A percentile compares a stretch with the other conserved stretches of the same genome.
These are phyloP conservation scores for Chionographis japonica DNA, from an alignment of 106 monocot species.

Conservation along the genomic window DNA sequence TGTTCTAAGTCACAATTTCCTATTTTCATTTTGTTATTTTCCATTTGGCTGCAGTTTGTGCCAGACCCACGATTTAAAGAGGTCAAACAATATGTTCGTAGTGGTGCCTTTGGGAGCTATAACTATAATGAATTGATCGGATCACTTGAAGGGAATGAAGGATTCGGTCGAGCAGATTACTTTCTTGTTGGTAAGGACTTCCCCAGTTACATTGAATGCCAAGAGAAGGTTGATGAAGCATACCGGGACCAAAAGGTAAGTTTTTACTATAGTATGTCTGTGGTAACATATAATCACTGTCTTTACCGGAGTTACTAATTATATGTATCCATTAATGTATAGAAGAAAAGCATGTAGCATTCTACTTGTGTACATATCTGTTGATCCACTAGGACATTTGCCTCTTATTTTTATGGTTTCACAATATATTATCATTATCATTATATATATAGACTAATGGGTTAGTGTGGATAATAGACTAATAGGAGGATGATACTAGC, in stretches of 20 bases:
- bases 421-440: too few species aligned
- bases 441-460: too few species aligned
- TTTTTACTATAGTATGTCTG: background rate
- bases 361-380: too few species aligned
- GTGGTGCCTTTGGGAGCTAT: slow-evolving; percentile 72
- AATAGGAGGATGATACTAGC: too few species aligned
- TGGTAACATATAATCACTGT: too few species aligned
- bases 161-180: slow-evolving; percentile 95
- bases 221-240: slow-evolving; percentile 81
- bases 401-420: too few species aligned
- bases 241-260: slow-evolving; percentile 84
- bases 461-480: too few species aligned
- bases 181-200: slow-evolving; percentile 99
- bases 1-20: background rate
- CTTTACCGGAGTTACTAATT: too few species aligned
- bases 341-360: too few species aligned
- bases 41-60: slow-evolving; percentile 63
- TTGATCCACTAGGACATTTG: too few species aligned
- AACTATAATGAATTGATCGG: slow-evolving; percentile 77
- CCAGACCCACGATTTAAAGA: slow-evolving; percentile 89
- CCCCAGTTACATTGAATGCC: slow-evolving; percentile 94
- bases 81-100: slow-evolving; percentile 83
- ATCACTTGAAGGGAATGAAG: slow-evolving; percentile 93
- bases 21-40: background rate
- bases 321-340: too few species aligned